Base-by-base conservation (phyloP, 2,329 filamentous ascomycete genomes). In the Cordyceps sp. region DNA sequence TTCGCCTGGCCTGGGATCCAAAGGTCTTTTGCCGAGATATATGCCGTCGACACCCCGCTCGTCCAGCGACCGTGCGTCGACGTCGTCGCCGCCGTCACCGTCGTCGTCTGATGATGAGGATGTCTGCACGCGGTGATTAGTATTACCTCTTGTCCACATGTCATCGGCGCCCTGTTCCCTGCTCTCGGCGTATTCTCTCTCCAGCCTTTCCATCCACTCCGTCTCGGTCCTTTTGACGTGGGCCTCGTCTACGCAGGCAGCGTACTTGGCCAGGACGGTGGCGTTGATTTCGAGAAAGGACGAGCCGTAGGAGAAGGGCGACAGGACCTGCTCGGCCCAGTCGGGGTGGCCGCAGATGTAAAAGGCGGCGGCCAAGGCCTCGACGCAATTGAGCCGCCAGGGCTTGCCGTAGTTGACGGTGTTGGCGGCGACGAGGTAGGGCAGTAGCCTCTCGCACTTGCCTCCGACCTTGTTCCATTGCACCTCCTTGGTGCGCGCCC, bases 401-500 rank as follows among this genome's bases (percentile, higher is more conserved):
- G 90, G 90, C 48, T 83, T 82, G 37, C 90, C 90, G 57, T 98
- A 98, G 59, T 98, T 98, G 48, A 94, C 90, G 2, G 81, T 79
- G 53, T 98, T 98, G 30, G 90, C 90, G 6, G 90, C 90, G 31
- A 98, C 86, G 7, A 98, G 74, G 53, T 98, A 98, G 0, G 90
- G 90, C 35, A 98, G 61, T 40, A 94, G 55, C 33, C 90, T 66
- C 61, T 93, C 85, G 54, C 86, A 93, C 54, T 86, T 90, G 17
- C 90, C 90, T 19, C 90, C 90, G 36, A 98, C 93, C 42, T 80
- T 80, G 36, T 64, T 67, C 73, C 88, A 98, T 32, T 88, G 86
- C 5, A 98, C 76, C 55, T 98, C 90, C 30, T 80, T 68, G 7
- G 92, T 83, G 37, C 90, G 69, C 4, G 92, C 92, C 90, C 90